phyloP scores from a whole-genome alignment of 1,139 yeast genomes.

The Zygoascus hellenicus region DNA sequence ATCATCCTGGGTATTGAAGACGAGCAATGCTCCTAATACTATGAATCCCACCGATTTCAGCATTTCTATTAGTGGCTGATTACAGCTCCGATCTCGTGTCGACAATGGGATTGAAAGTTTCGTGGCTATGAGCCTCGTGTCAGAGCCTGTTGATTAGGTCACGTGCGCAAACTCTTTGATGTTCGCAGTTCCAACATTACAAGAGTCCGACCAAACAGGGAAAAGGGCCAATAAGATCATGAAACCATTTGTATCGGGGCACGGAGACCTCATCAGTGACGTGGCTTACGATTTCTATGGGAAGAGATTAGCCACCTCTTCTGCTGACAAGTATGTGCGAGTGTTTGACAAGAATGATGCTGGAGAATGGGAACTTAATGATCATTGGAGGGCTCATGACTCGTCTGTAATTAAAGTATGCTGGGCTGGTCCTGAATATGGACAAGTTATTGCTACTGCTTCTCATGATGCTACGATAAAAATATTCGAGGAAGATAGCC shows the following conservation, averaged over 20 bases:
- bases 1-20: constrained; percentile 20
- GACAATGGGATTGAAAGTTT: too few relatives aligned
- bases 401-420: constrained; percentile 73
- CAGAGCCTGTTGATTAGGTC: too few relatives aligned
- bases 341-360: constrained; percentile 63
- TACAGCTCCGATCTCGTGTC: too few relatives aligned
- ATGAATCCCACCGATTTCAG: constrained; percentile 5
- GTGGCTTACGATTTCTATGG: constrained; percentile 82
- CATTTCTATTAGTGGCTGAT: not conserved
- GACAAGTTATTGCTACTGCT: constrained; percentile 79
- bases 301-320: constrained; percentile 80
- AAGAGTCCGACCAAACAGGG: not conserved
- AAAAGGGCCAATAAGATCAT: constrained; percentile 22
- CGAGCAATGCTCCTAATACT: constrained; percentile 17
- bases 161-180: too few relatives aligned
- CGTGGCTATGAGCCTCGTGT: too few relatives aligned
- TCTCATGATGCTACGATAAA: constrained; percentile 86
- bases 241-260: constrained; percentile 79
- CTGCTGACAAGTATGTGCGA: constrained; percentile 86
- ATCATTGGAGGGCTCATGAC: constrained; percentile 94
- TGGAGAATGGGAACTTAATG: constrained; percentile 69
- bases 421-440: constrained; percentile 95
- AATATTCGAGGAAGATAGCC: constrained; percentile 86
- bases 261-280: constrained; percentile 86
- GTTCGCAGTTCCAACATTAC: too few relatives aligned